phyloP scores from a whole-genome alignment of 768 basidiomycete species.

The Suillus ampliporus region DNA sequence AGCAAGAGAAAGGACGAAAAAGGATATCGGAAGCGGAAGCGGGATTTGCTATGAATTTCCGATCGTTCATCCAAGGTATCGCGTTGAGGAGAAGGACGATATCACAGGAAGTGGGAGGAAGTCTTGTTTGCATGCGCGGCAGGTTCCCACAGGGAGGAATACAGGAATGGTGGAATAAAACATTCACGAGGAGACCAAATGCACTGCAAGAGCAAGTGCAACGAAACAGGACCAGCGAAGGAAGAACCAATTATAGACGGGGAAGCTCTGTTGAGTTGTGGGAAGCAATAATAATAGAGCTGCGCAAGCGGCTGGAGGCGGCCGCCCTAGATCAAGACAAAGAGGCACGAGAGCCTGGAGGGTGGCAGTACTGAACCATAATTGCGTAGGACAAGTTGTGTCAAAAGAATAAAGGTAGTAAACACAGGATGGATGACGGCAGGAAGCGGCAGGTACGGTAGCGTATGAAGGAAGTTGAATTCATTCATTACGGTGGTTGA shows the following conservation, averaged over 20 bases:
- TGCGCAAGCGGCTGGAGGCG: slow-evolving; percentile 10
- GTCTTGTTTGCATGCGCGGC: background rate
- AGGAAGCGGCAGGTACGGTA: too few relatives aligned
- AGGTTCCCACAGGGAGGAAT: background rate
- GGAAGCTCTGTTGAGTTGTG: slow-evolving; percentile 9
- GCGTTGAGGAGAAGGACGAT: background rate
- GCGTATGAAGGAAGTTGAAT: too few relatives aligned
- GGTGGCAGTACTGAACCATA: background rate
- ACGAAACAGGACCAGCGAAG: slow-evolving; percentile 9
- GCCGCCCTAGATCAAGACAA: slow-evolving; percentile 1
- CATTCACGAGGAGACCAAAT: slow-evolving; percentile 5
- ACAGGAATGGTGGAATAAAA: slow-evolving; percentile 17
- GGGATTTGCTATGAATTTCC: background rate
- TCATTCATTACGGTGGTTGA: too few relatives aligned
- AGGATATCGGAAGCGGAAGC: background rate
- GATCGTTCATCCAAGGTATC: background rate
- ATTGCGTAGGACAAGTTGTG: background rate
- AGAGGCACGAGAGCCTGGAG: background rate
- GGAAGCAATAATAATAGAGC: slow-evolving; percentile 13
- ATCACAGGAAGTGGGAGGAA: background rate
- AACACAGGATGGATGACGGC: background rate
- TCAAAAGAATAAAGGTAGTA: slow-evolving; percentile 2
- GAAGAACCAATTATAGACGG: slow-evolving; percentile 18
- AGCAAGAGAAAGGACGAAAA: background rate
- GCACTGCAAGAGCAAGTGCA: background rate